These are phyloP conservation scores for Lasiodiplodia sp. DNA, from an alignment of 2,329 filamentous ascomycete genomes.

Conservation along the genomic window DNA sequence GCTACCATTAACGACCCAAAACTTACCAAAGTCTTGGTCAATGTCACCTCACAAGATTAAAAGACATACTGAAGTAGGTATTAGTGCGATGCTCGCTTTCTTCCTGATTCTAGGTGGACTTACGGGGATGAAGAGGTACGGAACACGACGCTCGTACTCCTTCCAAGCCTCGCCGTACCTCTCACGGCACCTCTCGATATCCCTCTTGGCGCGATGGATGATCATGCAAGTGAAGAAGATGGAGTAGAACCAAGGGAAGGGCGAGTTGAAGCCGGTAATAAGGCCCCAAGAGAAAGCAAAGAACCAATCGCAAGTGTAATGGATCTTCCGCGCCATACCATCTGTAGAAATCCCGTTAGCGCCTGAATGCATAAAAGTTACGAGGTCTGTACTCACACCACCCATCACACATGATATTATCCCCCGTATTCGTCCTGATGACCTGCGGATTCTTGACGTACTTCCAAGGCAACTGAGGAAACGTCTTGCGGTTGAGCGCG, in stretches of 20 bases:
- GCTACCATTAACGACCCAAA: no score
- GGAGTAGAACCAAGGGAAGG: conserved; percentile 85
- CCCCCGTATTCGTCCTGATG: conserved; percentile 73
- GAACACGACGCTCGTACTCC: conserved; percentile 77
- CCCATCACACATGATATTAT: conserved; percentile 78
- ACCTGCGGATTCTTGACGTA: conserved; percentile 77
- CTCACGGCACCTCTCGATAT: conserved; percentile 73
- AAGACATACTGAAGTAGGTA: neutral
- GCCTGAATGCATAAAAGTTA: neutral
- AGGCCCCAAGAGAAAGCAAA: conserved; percentile 78
- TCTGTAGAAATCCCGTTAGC: conserved; percentile 49
- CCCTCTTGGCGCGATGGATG: conserved; percentile 72
- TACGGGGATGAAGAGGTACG: conserved; percentile 79
- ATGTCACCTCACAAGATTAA: neutral
- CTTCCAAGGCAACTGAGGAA: conserved; percentile 85
- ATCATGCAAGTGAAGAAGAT: conserved; percentile 80
- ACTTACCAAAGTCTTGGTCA: neutral
- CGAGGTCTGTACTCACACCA: conserved; percentile 61
- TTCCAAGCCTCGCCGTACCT: conserved; percentile 81
- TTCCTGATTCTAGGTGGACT: conserved; percentile 38
- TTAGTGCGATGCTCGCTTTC: neutral
- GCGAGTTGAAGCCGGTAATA: conserved; percentile 77
- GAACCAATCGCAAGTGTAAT: conserved; percentile 79
- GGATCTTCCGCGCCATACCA: conserved; percentile 73
- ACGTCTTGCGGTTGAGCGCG: conserved; percentile 67